These are phyloP conservation scores for Simplicillium aogashimaense DNA, from an alignment of 2,329 filamentous ascomycete genomes.

Conservation along the genomic window DNA sequence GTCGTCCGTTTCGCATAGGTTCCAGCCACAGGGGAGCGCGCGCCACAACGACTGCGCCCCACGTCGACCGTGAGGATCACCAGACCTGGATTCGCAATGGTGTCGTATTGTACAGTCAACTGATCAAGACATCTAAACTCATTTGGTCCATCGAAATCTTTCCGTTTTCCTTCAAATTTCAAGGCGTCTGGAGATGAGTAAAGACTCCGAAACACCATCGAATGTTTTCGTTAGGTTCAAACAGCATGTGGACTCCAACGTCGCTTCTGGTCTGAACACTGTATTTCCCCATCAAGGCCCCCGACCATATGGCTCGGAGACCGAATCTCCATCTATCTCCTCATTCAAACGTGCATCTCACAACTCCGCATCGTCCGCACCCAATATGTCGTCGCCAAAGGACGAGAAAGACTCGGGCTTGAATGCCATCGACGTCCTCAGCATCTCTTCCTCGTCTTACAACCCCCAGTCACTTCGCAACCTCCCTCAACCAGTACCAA, in stretches of 20 bases:
- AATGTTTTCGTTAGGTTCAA: slow-evolving; percentile 28
- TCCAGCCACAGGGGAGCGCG: no score
- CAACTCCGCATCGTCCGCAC: background rate
- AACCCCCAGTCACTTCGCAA: slow-evolving; percentile 33
- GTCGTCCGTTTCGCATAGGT: no score
- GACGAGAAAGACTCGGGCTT: background rate
- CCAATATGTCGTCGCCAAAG: background rate
- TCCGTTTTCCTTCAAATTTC: background rate
- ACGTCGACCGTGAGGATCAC: no score
- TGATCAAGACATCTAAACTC: background rate
- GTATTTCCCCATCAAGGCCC: slow-evolving; percentile 3
- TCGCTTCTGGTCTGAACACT: slow-evolving; percentile 17
- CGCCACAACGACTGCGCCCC: no score
- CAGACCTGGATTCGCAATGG: no score
- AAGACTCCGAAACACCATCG: slow-evolving; percentile 5
- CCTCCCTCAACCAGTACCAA: slow-evolving; percentile 36
- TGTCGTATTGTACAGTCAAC: no score
- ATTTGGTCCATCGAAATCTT: background rate
- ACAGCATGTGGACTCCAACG: slow-evolving; percentile 26
- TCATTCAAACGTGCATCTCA: background rate
- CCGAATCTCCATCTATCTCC: slow-evolving; percentile 8
- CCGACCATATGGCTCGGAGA: no score
- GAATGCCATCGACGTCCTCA: slow-evolving; percentile 12
- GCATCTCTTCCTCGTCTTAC: slow-evolving; percentile 24
- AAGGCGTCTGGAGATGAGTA: background rate